Conservation (phyloP, 140 eudicot genomes). For the Senecio squalidus region DNA sequence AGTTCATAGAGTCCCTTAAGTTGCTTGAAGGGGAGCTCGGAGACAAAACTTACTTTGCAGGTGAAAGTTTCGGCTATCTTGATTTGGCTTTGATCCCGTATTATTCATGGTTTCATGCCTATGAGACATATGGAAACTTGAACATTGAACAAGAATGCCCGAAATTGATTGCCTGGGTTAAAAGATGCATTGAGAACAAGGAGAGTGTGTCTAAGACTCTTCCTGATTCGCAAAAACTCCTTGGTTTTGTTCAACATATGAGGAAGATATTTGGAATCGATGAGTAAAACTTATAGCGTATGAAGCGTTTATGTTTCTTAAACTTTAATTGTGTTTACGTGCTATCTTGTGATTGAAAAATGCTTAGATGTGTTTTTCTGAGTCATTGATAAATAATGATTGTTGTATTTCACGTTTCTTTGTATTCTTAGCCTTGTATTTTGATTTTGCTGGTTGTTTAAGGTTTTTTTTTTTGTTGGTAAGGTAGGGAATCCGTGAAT, state of each 20-base stretch:
- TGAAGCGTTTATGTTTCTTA: background rate
- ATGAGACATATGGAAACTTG: slow-evolving; percentile 33
- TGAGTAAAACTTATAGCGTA: background rate
- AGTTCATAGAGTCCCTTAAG: slow-evolving; percentile 33
- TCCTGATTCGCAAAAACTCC: slow-evolving; percentile 20
- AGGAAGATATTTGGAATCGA: slow-evolving; percentile 25
- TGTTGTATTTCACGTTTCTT: too few species aligned
- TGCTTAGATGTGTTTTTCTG: background rate
- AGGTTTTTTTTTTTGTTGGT: too few species aligned
- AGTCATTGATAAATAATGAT: background rate
- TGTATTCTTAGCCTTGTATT: too few species aligned
- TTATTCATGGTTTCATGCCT: slow-evolving; percentile 46
- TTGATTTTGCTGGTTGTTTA: too few species aligned
- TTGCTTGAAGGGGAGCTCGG: slow-evolving; percentile 48
- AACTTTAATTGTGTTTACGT: background rate
- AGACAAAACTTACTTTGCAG: slow-evolving; percentile 57
- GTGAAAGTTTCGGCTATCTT: slow-evolving; percentile 37
- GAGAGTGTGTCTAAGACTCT: slow-evolving; percentile 37
- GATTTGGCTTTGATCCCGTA: slow-evolving; percentile 40
- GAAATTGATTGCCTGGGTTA: slow-evolving; percentile 37
- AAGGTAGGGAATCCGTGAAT: too few species aligned
- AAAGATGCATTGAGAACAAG: slow-evolving; percentile 38
- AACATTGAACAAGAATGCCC: slow-evolving; percentile 38
- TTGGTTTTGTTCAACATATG: slow-evolving; percentile 14
- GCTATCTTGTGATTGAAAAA: background rate